These are phyloP conservation scores for Amesomyces nigricolor DNA, from an alignment of 2,329 filamentous ascomycete genomes.

Conservation along the genomic window DNA sequence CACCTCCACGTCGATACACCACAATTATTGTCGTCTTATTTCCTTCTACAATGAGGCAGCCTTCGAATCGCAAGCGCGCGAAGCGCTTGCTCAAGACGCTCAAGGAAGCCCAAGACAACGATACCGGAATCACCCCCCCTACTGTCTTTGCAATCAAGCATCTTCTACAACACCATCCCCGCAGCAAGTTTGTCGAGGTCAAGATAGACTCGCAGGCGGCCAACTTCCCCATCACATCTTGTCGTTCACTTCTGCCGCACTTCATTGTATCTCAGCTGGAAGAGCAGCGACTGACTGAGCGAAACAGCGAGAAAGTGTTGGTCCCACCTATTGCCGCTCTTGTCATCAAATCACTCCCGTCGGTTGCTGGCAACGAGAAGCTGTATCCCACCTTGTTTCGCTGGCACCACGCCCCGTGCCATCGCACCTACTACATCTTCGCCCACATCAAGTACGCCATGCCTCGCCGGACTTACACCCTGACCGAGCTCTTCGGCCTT, in stretches of 20 bases:
- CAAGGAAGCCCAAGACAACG: constrained; percentile 13
- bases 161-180: constrained; percentile 11
- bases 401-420: constrained; percentile 33
- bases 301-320: constrained; percentile 27
- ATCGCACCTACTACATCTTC: constrained; percentile 38
- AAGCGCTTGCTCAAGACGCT: constrained; percentile 15
- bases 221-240: background rate
- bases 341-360: constrained; percentile 26
- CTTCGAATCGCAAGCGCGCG: constrained; percentile 6
- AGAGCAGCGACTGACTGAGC: constrained; percentile 35
- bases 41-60: constrained; percentile 2
- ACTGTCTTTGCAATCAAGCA: constrained; percentile 19
- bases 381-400: constrained; percentile 37
- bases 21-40: background rate
- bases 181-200: constrained; percentile 12
- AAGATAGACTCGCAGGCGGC: constrained; percentile 7
- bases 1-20: background rate
- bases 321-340: constrained; percentile 33
- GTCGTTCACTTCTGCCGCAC: constrained; percentile 25
- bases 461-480: constrained; percentile 39
- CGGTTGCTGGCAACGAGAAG: constrained; percentile 19
- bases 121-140: constrained; percentile 13
- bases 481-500: constrained; percentile 42
- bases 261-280: constrained; percentile 39
- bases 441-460: constrained; percentile 38